A percentile compares a stretch with the other conserved stretches of the same genome.
phyloP scores from a whole-genome alignment of 805 yeast genomes.

The Monosporozyma yasuniensis region DNA sequence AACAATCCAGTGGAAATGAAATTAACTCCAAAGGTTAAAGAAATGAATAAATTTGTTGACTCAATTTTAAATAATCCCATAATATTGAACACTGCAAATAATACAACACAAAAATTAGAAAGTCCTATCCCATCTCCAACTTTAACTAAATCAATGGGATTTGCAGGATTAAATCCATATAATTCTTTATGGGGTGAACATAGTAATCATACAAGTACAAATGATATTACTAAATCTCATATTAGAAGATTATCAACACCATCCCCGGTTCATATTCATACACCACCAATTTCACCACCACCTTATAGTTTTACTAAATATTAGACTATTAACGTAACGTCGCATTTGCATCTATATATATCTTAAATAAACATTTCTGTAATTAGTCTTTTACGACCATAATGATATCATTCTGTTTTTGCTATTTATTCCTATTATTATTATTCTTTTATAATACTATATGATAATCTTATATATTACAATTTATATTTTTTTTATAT shows the following conservation, averaged over 20 bases:
- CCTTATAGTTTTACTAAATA: slow-evolving; percentile 1
- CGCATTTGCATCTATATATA: background rate
- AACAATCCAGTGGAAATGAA: background rate
- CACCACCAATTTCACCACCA: slow-evolving; percentile 4
- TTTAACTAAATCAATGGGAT: background rate
- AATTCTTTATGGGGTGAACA: slow-evolving; percentile 18
- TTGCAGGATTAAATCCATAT: slow-evolving; percentile 3
- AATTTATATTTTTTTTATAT: no score
- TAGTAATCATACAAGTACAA: background rate
- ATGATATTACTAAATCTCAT: background rate
- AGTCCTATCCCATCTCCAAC: background rate
- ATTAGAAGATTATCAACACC: background rate
- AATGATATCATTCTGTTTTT: background rate
- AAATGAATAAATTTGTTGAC: background rate
- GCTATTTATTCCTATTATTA: background rate
- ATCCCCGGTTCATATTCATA: background rate
- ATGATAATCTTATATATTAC: no score
- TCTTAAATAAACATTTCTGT: background rate
- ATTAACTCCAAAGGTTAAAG: slow-evolving; percentile 1
- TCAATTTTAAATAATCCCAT: background rate
- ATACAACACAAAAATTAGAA: background rate
- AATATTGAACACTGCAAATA: background rate
- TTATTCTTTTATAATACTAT: background rate
- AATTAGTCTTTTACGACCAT: background rate
- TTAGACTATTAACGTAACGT: background rate